Evolutionary conservation across 2,329 filamentous ascomycete species (phyloP).

Genomic region (Dryadomyces quercivorus): DNA sequence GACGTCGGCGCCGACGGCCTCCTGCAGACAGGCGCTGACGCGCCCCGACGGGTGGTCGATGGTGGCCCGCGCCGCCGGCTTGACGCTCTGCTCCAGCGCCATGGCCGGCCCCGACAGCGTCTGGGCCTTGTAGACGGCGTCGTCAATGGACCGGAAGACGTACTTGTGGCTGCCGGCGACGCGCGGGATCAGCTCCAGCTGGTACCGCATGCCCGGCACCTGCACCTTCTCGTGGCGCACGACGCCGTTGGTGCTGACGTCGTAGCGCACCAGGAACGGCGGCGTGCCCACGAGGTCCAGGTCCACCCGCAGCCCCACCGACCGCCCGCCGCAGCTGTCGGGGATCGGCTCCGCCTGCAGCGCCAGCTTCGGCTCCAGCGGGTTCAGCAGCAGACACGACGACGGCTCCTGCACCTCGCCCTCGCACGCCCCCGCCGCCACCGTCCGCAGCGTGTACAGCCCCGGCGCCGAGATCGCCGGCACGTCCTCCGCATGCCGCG

Average conservation of each 20-base stretch:
- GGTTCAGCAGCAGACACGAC: constrained; percentile 86
- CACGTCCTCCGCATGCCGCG: constrained; percentile 49
- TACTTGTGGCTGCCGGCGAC: constrained; percentile 81
- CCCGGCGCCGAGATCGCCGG: constrained; percentile 65
- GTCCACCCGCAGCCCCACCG: constrained; percentile 79
- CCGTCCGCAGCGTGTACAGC: constrained; percentile 71
- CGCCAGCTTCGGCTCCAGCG: constrained; percentile 68
- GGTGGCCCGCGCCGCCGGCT: constrained; percentile 77
- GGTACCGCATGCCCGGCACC: constrained; percentile 63
- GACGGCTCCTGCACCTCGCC: constrained; percentile 89
- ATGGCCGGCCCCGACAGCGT: constrained; percentile 49
- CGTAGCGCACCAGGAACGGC: constrained; percentile 76
- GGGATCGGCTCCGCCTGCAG: constrained; percentile 71
- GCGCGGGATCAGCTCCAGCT: constrained; percentile 71
- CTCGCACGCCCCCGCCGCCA: constrained; percentile 68
- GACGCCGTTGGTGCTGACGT: constrained; percentile 51
- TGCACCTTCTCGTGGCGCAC: constrained; percentile 40
- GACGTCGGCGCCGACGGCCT: constrained; percentile 64
- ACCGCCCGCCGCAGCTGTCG: constrained; percentile 90
- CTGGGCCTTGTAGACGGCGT: constrained; percentile 64
- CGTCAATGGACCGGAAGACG: constrained; percentile 67
- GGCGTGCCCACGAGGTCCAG: constrained; percentile 86
- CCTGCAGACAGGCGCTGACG: constrained; percentile 69
- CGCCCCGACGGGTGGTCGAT: constrained; percentile 42
- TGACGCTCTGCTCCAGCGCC: constrained; percentile 76